Base-by-base conservation (phyloP, 177 flowering plant genomes). In the Vitis hybrid region DNA sequence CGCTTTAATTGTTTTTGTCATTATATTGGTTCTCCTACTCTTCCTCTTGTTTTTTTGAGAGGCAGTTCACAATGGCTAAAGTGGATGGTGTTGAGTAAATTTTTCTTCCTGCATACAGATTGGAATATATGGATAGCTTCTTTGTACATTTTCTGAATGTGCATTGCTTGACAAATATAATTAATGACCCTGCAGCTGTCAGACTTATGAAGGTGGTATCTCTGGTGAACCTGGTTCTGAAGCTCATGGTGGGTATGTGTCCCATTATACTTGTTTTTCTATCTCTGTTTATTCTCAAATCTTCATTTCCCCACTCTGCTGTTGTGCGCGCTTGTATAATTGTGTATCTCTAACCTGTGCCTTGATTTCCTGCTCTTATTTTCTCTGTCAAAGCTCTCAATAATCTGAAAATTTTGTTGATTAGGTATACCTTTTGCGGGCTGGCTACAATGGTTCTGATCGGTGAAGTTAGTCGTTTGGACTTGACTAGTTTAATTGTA, bases 201-300 rank as follows among this genome's bases (percentile, higher is more conserved):
- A 95, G 80, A 93, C 99, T 65, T 91, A 88, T 78, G 99, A 95
- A 86, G 98, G 98, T 78, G 98, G 99, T 45, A 89, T 95, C 76
- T 82, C 92, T 64, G 98, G 97, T 65, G 98, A 95, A 79, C 99
- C 98, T 70, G 93, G 94, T 78, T 82, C 97, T 73, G 99, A 95
- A 85, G 98, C 99, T 83, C 99, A 95, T 85, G 98, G 98, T 77
- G 98, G 98, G 98, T 94, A 93, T 80, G 92, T 86, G 73, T 75
- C 74, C 12, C 11, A 15, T 62, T 54, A 11, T 58, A 49, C 34
- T 7, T 48, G 45, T 21, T 50, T 19, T 19, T 64, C 21, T 21
- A 15, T 51, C 19, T 32, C 30, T 14, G 11, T 45, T n/a, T 56
- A 56, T 12, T 54, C 50, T 12, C 12, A 52, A 2, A 17, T 64